Base-by-base conservation (phyloP, 495 filamentous ascomycete species). In the Podospora australis region DNA sequence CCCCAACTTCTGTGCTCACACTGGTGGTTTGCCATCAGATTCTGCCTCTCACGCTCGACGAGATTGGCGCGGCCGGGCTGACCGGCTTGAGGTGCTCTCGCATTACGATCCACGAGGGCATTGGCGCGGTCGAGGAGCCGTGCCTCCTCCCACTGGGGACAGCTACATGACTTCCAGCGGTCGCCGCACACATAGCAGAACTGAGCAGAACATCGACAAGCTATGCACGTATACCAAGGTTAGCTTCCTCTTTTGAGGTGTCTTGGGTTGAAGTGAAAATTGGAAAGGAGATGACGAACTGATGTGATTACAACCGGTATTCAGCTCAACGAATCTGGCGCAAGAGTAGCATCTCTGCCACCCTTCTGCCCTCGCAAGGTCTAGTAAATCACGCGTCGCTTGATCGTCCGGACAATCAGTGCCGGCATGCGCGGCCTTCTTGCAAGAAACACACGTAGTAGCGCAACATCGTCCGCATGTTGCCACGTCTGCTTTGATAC, bases 171-270 rank as follows among this genome's bases (percentile, higher is more conserved):
- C 48, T 73, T 73, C 78, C 79, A 84, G 9, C 9, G 26, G 1
- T 47, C 39, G 3, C 73, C 77, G 50, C 79, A 83, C 2, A 66
- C 55, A 39, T 83, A 84, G 52, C 79, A 84, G 55, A 84, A 83
- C 42, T 81, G 50, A 2, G 70, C 67, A 6, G 64, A 57, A 46
- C 80, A 84, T 19, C 40, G 58, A 53, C 79, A 83, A 6, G 49
- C 62, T 64, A 10, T 11, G 11, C 6, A n/a, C n/a, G n/a, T n/a
- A n/a, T 7, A 24, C 10, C 14, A 42, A 10, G 3, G 44, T 35
- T 8, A 53, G 50, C n/a, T n/a, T n/a, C n/a, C n/a, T n/a, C n/a
- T n/a, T n/a, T n/a, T n/a, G n/a, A n/a, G n/a, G n/a, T n/a, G n/a
- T n/a, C n/a, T n/a, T n/a, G 4, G 22, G 14, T 43, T 26, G 19